Base-by-base conservation (phyloP, 345 rosid genomes). In the Syzygium oleosum region DNA sequence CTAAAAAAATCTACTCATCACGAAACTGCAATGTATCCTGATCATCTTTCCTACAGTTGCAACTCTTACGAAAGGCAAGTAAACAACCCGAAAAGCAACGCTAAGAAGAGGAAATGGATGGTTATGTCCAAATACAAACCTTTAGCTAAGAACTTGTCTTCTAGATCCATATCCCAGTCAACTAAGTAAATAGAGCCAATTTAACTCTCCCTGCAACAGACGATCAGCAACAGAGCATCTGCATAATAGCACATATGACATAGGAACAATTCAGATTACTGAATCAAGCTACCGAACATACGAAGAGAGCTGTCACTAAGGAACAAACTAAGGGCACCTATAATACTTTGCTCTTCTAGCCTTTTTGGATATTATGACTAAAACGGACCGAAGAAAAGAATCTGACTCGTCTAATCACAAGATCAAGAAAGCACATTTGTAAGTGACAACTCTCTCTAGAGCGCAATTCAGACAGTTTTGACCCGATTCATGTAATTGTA, bases 121-220 rank as follows among this genome's bases (percentile, higher is more conserved):
- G 31, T 46, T 51, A 34, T 86, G 86, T 89, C 54, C 84, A 89
- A 88, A 87, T 87, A 25, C 86, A 87, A 89, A 95, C 97, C 94
- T 94, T 89, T 92, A 52, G 90, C 90, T 34, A 90, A 88, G 86
- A 90, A 87, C 87, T 92, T 94, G 86, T 93, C 95, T 80, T 92
- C 95, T 84, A 91, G 52, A 61, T 95, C 94, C 95, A 94, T 95
- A 87, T 78, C 84, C 61, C 5, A 53, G 61, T 53, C 59, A 34
- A 46, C 85, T 61, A 84, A 88, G 85, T 89, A 77, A 91, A 84
- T 31, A 54, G 52, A 86, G 51, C 52, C 61, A 38, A 41, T 87
- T 84, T 88, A 61, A 84, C 88, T 90, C 90, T 85, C 87, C 91
- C 92, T 88, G 91, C 84, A 73, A 88, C 85, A 84, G 87, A 38